Base-by-base conservation (phyloP, 106 monocot genomes). In the Platanthera zijinensis region DNA sequence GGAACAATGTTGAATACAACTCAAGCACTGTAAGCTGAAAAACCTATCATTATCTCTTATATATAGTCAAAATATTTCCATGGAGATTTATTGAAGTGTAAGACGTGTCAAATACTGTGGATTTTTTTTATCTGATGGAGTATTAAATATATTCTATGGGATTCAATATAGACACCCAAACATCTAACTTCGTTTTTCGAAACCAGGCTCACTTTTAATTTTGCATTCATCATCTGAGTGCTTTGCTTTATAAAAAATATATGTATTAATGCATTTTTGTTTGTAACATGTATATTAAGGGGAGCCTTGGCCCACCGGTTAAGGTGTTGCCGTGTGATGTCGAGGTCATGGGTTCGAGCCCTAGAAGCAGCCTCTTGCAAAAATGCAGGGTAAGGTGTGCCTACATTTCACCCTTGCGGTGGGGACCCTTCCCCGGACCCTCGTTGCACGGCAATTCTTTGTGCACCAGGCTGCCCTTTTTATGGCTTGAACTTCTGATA, bases 1-100 rank as follows among this genome's bases (percentile, higher is more conserved):
- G 85, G 8, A 94, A 99, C 79, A 94, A 83, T 73, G 83, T 99
- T 69, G 99, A 99, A 76, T 77, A 84, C 78, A 99, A 99, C 82
- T 94, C 94, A 10, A 99, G 99, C 87, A 94, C 94, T 22, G 99
- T 99, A 92, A 51, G 51, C 51, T 72, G 10, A 47, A 22, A 48
- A 17, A 48, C 0, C n/a, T 32, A 17, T n/a, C 32, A 46, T 71
- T 71, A 71, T 68, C 17, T 70, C 63, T 80, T 77, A n/a, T 51
- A 51, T 22, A 21, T 84, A 46, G 59, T 57, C 25, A 30, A 32
- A 66, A 66, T 6, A 12, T 32, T 66, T 66, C 12, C 66, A 39
- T 30, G 30, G 64, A 64, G 28, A 64, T 66, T 66, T 66, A 30
- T 66, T 66, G 32, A 12, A 66, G 32, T 13, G 32, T 11, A 8